A percentile compares a stretch with the other conserved stretches of the same genome.
Conservation (phyloP, 192 early-diverging fungal genomes). For the Lobosporangium transversale region DNA sequence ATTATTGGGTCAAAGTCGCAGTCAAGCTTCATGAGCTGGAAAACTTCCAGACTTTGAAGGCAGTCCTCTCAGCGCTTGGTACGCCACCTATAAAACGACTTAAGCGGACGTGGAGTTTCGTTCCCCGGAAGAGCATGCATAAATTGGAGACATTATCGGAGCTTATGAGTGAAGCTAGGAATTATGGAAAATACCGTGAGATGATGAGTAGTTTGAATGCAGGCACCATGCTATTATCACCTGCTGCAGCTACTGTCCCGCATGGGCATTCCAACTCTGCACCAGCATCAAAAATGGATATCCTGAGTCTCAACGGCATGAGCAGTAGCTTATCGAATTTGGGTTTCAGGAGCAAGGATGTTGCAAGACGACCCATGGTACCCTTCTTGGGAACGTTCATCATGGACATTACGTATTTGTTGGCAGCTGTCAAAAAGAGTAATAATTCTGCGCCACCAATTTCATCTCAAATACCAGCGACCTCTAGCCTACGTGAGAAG, state of each 20-base stretch:
- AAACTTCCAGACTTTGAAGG: conserved; percentile 80
- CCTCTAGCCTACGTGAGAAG: conserved; percentile 38
- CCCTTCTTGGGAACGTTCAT: conserved; percentile 82
- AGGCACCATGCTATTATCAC: conserved; percentile 23
- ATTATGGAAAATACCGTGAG: conserved; percentile 77
- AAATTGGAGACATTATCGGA: conserved; percentile 62
- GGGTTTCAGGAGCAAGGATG: conserved; percentile 43
- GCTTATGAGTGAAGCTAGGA: conserved; percentile 74
- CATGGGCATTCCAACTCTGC: conserved; percentile 22
- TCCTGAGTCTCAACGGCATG: conserved; percentile 31
- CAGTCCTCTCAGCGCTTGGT: conserved; percentile 70
- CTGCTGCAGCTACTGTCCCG: conserved; percentile 15
- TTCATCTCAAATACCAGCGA: conserved; percentile 37
- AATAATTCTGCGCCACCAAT: conserved; percentile 16
- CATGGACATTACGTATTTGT: conserved; percentile 81
- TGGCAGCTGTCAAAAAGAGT: conserved; percentile 68
- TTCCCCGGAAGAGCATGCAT: conserved; percentile 71
- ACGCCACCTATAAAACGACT: conserved; percentile 77
- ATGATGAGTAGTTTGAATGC: conserved; percentile 56
- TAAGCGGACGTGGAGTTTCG: conserved; percentile 76
- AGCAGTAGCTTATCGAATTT: conserved; percentile 28
- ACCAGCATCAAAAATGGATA: conserved; percentile 17
- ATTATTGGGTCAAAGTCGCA: conserved; percentile 78
- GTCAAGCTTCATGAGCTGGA: conserved; percentile 62
- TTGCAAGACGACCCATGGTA: conserved; percentile 64